Evolutionary conservation across 2,329 filamentous ascomycete genomes (phyloP).

Genomic region (Alternaria novae-zelandiae): DNA sequence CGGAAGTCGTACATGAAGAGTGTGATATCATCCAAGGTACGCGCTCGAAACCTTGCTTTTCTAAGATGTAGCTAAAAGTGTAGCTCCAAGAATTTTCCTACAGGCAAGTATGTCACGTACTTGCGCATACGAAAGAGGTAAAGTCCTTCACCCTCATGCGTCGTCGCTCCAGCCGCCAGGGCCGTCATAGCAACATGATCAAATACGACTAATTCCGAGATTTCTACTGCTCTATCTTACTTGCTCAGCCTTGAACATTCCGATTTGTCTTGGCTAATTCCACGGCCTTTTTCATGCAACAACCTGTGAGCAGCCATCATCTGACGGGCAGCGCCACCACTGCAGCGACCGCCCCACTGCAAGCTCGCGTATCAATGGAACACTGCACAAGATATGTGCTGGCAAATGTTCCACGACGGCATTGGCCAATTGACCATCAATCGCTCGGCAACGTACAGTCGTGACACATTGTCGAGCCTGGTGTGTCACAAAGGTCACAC

Average conservation of each 20-base stretch:
- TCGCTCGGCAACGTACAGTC: conserved; percentile 22
- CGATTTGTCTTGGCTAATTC: neutral
- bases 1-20: neutral
- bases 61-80: neutral
- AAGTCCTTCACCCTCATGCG: neutral
- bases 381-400: conserved; percentile 19
- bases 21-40: neutral
- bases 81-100: neutral
- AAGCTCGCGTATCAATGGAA: conserved; percentile 1
- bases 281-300: conserved; percentile 5
- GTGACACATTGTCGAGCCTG: conserved; percentile 24
- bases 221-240: neutral
- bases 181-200: neutral
- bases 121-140: neutral
- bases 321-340: conserved; percentile 11
- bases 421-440: conserved; percentile 14
- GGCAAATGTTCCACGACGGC: conserved; percentile 33
- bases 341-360: conserved; percentile 1
- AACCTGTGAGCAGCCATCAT: conserved; percentile 6
- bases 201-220: neutral
- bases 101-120: neutral
- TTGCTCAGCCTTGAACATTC: neutral
- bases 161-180: neutral
- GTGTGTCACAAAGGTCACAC: conserved; percentile 25
- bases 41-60: neutral